Percentiles rank a stretch among this genome's conserved stretches.
Evolutionary conservation across 441 rosid genomes (phyloP).

Genomic region (Populus hybrid): DNA sequence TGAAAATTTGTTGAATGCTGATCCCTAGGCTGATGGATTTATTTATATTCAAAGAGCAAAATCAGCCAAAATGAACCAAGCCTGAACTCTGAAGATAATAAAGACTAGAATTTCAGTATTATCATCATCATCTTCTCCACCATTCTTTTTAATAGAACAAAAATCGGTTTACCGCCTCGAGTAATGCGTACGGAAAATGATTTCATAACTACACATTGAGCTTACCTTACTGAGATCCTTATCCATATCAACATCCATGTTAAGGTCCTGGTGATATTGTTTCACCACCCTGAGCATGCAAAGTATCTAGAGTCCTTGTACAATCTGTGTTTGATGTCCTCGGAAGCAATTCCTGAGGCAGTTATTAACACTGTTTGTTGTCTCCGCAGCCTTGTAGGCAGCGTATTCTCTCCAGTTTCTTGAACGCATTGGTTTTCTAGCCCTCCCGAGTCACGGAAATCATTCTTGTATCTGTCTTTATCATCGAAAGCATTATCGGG

Average conservation of each 20-base stretch:
- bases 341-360: no score
- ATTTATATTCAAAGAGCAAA: not conserved
- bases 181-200: not conserved
- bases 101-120: not conserved
- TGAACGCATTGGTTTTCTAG: slow-evolving; percentile 64
- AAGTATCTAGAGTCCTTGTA: no score
- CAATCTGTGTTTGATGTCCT: no score
- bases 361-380: no score
- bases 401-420: no score
- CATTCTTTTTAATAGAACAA: not conserved
- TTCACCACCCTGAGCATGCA: no score
- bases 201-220: slow-evolving; percentile 5
- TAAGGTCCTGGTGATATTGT: no score
- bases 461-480: slow-evolving; percentile 48
- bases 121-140: no score
- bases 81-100: slow-evolving; percentile 22
- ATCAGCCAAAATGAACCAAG: slow-evolving; percentile 21
- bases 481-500: slow-evolving; percentile 20
- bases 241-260: no score
- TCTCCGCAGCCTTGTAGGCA: no score
- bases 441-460: slow-evolving; percentile 66
- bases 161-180: not conserved
- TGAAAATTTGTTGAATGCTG: not conserved
- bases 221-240: no score
- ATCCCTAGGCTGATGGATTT: not conserved